Evolutionary conservation across 2,329 filamentous ascomycete species (phyloP).

Genomic region (Botryotinia calthae): DNA sequence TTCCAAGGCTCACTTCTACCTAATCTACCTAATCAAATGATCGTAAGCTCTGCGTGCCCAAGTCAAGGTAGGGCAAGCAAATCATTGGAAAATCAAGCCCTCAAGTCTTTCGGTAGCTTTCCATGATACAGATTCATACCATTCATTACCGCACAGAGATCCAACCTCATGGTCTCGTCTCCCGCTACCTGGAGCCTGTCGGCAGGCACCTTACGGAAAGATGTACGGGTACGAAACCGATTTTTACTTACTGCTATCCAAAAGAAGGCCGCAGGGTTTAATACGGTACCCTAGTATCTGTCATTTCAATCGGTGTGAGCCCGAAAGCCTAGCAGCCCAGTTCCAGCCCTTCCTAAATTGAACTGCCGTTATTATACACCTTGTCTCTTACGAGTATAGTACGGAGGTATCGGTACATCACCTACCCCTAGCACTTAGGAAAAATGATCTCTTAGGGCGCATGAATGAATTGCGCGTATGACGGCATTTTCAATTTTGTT

Average conservation of each 20-base stretch:
- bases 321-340: constrained; percentile 4
- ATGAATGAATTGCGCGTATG: constrained; percentile 30
- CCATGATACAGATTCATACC: not conserved
- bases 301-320: constrained; percentile 22
- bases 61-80: constrained; percentile 19
- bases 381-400: not conserved
- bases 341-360: constrained; percentile 11
- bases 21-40: constrained; percentile 28
- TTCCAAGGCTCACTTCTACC: constrained; percentile 12
- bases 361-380: constrained; percentile 7
- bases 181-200: constrained; percentile 33
- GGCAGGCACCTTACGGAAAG: constrained; percentile 23
- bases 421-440: not conserved
- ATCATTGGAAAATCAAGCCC: not conserved
- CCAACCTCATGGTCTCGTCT: constrained; percentile 28
- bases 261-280: constrained; percentile 13
- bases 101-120: constrained; percentile 9
- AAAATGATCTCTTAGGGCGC: constrained; percentile 19
- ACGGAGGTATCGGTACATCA: not conserved
- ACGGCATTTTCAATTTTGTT: constrained; percentile 25
- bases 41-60: constrained; percentile 26
- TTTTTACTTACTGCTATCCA: constrained; percentile 1
- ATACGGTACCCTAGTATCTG: constrained; percentile 3
- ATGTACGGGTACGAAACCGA: constrained; percentile 9
- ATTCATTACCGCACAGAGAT: not conserved